Evolutionary conservation across 495 filamentous ascomycete species (phyloP), one percentile per base, ranked within the genome.

Genomic region (Penicillium angulare): DNA sequence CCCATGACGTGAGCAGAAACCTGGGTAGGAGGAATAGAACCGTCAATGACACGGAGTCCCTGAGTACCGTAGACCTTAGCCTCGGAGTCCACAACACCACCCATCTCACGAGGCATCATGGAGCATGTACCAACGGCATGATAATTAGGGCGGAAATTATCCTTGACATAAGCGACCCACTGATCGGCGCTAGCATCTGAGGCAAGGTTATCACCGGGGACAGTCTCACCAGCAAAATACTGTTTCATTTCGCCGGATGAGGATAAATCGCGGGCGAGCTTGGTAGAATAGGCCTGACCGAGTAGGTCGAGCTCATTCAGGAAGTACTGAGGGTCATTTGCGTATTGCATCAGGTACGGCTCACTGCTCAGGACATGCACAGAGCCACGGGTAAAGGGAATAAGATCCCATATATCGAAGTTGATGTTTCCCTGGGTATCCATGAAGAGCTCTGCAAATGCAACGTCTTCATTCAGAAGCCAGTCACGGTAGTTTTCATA

Each of bases 81-180:
- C 16, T 15, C 29, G 3, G 12, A 63, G 27, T 71, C 66, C 0
- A 76, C 74, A 7, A 76, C 74, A 27, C 74, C 71, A 9, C 74
- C 74, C 1, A 65, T 57, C 42, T 66, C 65, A 13, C 54, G 56
- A 3, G 65, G 63, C 45, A 76, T 60, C 74, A 77, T 76, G 1
- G 70, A 56, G 43, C 67, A 67, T n/a, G 74, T 75, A 8, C 74
- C 67, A 15, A 64, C 60, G 10, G 68, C 68, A 55, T 77, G 74
- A 29, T 57, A 71, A 15, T 71, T 64, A 3, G 66, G 66, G 8
- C 57, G 35, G 21, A 54, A 52, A 13, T 49, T 29, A 21, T 55
- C 24, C 3, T 12, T 24, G 35, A 45, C 24, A 34, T 48, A 48
- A 2, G 33, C 20, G 2, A 43, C 38, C 40, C 83, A 80, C 18